Evolutionary conservation across 768 basidiomycete genomes (phyloP).

Genomic region (Filobasidium floriforme): DNA sequence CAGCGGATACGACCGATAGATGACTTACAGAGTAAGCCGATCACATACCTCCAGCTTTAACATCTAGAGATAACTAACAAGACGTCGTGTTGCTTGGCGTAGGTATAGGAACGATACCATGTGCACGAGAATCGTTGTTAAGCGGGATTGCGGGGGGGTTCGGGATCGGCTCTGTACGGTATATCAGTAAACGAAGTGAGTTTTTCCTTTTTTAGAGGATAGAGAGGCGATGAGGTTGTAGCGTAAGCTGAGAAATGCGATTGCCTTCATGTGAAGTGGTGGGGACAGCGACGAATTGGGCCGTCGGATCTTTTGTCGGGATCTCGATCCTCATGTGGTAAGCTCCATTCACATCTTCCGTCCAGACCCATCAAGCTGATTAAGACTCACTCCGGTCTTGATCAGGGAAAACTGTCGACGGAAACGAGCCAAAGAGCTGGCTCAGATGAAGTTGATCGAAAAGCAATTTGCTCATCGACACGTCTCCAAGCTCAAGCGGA

Average conservation of each 20-base stretch:
- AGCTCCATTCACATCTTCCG: slow-evolving; percentile 8
- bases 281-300: slow-evolving; percentile 34
- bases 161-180: slow-evolving; percentile 38
- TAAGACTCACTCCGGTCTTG: background rate
- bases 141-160: slow-evolving; percentile 41
- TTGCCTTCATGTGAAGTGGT: background rate
- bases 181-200: slow-evolving; percentile 37
- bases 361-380: background rate
- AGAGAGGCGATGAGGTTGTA: background rate
- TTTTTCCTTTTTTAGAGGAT: background rate
- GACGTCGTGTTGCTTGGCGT: too few relatives aligned
- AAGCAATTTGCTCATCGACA: slow-evolving; percentile 43
- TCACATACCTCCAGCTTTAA: background rate
- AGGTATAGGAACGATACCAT: slow-evolving; percentile 41
- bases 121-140: slow-evolving; percentile 37
- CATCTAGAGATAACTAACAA: too few relatives aligned
- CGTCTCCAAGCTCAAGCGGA: slow-evolving; percentile 36
- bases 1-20: slow-evolving; percentile 31
- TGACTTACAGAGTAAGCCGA: slow-evolving; percentile 34
- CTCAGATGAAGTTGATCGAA: slow-evolving; percentile 38
- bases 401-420: slow-evolving; percentile 39
- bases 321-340: slow-evolving; percentile 38
- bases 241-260: background rate
- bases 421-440: slow-evolving; percentile 35
- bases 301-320: slow-evolving; percentile 36